phyloP scores from a whole-genome alignment of 1,139 yeast species.

The Geotrichum europaeum region DNA sequence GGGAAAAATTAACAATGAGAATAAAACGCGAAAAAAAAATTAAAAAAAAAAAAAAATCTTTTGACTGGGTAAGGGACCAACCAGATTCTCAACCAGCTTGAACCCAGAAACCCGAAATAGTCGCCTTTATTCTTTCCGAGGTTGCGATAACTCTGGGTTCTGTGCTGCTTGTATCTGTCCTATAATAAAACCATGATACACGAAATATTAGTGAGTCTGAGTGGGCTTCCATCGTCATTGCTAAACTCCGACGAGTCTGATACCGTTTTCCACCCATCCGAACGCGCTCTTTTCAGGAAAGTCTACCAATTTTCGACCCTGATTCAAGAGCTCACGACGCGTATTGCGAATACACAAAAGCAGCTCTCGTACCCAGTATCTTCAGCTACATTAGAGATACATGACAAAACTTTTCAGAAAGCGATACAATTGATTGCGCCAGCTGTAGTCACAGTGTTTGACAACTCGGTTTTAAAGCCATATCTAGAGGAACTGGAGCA shows the following conservation, averaged over 20 bases:
- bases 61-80: not conserved
- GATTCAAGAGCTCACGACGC: not conserved
- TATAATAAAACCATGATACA: constrained; percentile 14
- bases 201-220: constrained; percentile 21
- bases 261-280: constrained; percentile 17
- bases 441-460: constrained; percentile 8
- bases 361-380: constrained; percentile 2
- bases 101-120: not conserved
- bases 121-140: not conserved
- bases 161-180: not conserved
- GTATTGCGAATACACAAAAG: constrained; percentile 1
- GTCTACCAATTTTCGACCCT: constrained; percentile 9
- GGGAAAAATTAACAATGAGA: constrained; percentile 1
- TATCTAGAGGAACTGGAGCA: constrained; percentile 7
- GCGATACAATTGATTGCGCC: constrained; percentile 9
- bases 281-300: constrained; percentile 17
- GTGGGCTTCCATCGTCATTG: constrained; percentile 25
- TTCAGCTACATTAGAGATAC: not conserved
- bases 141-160: not conserved
- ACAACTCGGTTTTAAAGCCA: constrained; percentile 2
- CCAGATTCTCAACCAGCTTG: not conserved
- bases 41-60: not conserved
- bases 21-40: not conserved
- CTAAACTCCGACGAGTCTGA: constrained; percentile 13
- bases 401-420: not conserved